Conservation (phyloP, 768 basidiomycete genomes). For the Tephrocybe sp. region DNA sequence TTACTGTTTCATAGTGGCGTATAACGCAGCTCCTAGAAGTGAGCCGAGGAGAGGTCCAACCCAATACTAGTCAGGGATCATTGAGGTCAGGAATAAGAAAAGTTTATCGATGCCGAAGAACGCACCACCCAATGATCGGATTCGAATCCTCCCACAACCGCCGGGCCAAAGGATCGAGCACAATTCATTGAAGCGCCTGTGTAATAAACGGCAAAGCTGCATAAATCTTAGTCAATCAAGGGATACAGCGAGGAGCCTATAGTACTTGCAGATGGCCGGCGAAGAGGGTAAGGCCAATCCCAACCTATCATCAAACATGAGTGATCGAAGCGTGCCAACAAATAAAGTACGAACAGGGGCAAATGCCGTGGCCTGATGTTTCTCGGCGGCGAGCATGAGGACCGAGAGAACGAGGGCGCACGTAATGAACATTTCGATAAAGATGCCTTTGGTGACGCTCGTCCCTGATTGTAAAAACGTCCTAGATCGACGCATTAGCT, state of each 20-base stretch:
- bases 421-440: slow-evolving; percentile 75
- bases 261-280: slow-evolving; percentile 54
- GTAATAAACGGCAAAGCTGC: slow-evolving; percentile 58
- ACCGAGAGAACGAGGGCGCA: slow-evolving; percentile 58
- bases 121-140: slow-evolving; percentile 63
- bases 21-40: slow-evolving; percentile 57
- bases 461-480: slow-evolving; percentile 45
- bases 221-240: background rate
- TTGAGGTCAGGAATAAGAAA: background rate
- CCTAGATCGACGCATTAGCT: slow-evolving; percentile 31
- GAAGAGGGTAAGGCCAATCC: slow-evolving; percentile 67
- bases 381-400: slow-evolving; percentile 75
- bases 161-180: slow-evolving; percentile 70
- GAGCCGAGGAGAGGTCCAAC: slow-evolving; percentile 69
- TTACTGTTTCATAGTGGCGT: slow-evolving; percentile 53
- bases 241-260: background rate
- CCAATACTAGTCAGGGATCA: slow-evolving; percentile 52
- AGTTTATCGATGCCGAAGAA: slow-evolving; percentile 1
- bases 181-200: slow-evolving; percentile 72
- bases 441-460: slow-evolving; percentile 58
- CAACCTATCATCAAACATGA: slow-evolving; percentile 39
- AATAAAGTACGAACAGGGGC: slow-evolving; percentile 48
- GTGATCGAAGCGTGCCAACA: background rate
- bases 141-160: slow-evolving; percentile 63
- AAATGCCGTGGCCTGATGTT: slow-evolving; percentile 64